phyloP scores from a whole-genome alignment of 169 alveolate species.

The Pseudocohnilembus persalinus region DNA sequence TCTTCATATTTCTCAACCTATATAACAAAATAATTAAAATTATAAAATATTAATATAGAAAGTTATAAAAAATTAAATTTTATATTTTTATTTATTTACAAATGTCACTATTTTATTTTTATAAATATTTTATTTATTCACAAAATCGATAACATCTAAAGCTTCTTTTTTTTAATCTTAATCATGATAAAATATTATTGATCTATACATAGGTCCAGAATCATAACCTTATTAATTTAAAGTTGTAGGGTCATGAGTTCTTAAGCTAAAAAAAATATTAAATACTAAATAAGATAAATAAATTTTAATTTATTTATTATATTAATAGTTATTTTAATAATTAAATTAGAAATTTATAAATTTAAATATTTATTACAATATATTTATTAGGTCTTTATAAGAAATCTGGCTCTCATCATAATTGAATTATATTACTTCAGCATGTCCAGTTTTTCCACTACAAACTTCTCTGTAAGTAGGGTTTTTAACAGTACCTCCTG shows the following conservation, averaged over 20 bases:
- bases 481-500: slow-evolving; percentile 55
- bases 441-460: slow-evolving; percentile 68
- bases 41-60: too few species aligned
- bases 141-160: slow-evolving; percentile 10
- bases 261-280: too few species aligned
- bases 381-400: slow-evolving; percentile 42
- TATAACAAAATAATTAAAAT: slow-evolving; percentile 33
- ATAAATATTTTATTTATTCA: slow-evolving; percentile 18
- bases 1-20: slow-evolving; percentile 22
- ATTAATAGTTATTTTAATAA: too few species aligned
- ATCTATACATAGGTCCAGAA: slow-evolving; percentile 72
- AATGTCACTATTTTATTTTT: too few species aligned
- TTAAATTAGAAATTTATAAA: too few species aligned
- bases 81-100: too few species aligned
- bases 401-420: slow-evolving; percentile 42
- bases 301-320: too few species aligned
- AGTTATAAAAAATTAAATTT: too few species aligned
- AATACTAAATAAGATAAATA: too few species aligned
- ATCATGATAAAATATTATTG: slow-evolving; percentile 58
- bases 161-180: slow-evolving; percentile 33
- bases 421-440: slow-evolving; percentile 63
- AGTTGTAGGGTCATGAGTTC: neutral
- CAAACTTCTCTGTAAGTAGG: slow-evolving; percentile 73
- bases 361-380: too few species aligned
- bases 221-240: slow-evolving; percentile 55